Evolutionary conservation across 108 stramenopile species (phyloP), one percentile per base, ranked within the genome.

Genomic region (Nannochloropsis salina): DNA sequence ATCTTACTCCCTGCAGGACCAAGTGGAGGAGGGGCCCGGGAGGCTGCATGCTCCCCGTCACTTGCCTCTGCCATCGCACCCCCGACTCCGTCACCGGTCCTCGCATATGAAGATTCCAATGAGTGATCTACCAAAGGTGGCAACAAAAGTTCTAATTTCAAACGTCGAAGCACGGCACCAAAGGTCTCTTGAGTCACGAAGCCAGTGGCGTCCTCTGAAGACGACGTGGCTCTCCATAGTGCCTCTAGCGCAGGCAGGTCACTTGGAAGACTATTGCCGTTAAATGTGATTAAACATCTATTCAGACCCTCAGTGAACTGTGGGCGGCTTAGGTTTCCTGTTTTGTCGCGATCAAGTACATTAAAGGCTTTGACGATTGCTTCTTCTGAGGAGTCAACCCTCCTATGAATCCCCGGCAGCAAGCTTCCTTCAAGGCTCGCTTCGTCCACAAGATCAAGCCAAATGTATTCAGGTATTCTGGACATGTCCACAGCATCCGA

Each of bases 321-420:
- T 15, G 15, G 20, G 8, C 4, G 8, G 61, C n/a, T n/a, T n/a
- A 74, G n/a, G 61, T 8, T n/a, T 4, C 61, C 61, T n/a, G n/a
- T 3, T n/a, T n/a, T n/a, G 15, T 74, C 20, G 61, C 61, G 61
- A n/a, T 74, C 61, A 6, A 74, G 61, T 15, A 74, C n/a, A 6
- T 74, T n/a, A 6, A 74, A 74, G n/a, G 61, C 61, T n/a, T 74
- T 74, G 8, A n/a, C 6, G 4, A 74, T 74, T 15, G 61, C 61
- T n/a, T 74, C 61, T n/a, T 74, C 61, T 15, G 61, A 74, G 61
- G 61, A 74, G 61, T 74, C 61, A 15, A 74, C 61, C n/a, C n/a
- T 74, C n/a, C n/a, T 74, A n/a, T 74, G n/a, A n/a, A 74, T 74
- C 20, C n/a, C 61, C 61, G 20, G 61, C 61, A 74, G 61, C 61